phyloP scores from a whole-genome alignment of 345 rosid genomes.

The Rhodamnia rubescens region DNA sequence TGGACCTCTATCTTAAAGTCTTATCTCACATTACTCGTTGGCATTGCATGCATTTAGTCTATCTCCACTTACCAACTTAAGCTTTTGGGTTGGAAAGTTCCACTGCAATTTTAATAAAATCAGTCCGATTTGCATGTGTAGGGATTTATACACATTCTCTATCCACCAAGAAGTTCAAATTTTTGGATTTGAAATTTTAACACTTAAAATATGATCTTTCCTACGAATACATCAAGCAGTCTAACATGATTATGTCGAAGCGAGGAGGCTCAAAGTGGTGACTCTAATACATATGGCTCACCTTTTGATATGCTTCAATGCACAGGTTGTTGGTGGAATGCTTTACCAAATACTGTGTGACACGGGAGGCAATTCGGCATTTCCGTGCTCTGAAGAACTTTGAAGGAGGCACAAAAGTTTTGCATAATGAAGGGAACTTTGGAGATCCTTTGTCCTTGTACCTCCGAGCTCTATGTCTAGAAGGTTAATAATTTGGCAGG shows the following conservation, averaged over 20 bases:
- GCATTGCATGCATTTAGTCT: neutral
- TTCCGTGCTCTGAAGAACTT: slow-evolving; percentile 71
- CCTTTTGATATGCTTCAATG: slow-evolving; percentile 6
- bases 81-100: neutral
- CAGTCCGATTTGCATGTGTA: neutral
- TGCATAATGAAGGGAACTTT: slow-evolving; percentile 66
- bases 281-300: neutral
- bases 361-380: slow-evolving; percentile 90
- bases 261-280: neutral
- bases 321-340: slow-evolving; percentile 90
- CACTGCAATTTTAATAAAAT: neutral
- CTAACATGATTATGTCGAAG: neutral
- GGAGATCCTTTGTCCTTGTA: slow-evolving; percentile 95
- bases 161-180: neutral
- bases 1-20: neutral
- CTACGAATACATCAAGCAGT: neutral
- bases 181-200: neutral
- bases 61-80: neutral
- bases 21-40: neutral
- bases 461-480: slow-evolving; percentile 91
- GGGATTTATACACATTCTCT: neutral
- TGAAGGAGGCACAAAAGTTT: slow-evolving; percentile 71
- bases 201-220: neutral
- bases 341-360: slow-evolving; percentile 79
- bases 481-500: slow-evolving; percentile 37